phyloP scores from a whole-genome alignment of 83 land plant genomes.

The Picea mariana region DNA sequence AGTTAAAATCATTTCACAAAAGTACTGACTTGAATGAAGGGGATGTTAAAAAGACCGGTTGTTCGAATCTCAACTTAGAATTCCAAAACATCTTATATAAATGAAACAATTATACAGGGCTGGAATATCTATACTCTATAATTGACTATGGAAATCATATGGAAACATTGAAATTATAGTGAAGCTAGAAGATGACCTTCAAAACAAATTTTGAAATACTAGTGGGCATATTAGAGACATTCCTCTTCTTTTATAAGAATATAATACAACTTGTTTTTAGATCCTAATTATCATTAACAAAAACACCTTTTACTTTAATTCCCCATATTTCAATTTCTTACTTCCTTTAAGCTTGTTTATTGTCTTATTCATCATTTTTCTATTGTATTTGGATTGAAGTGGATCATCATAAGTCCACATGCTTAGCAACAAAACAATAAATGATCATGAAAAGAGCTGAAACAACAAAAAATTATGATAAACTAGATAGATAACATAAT shows the following conservation, averaged over 20 bases:
- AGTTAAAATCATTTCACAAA: no score
- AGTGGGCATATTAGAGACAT: no score
- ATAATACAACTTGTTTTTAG: no score
- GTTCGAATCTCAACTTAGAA: background rate
- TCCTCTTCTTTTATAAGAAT: no score
- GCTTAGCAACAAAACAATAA: constrained; percentile 13
- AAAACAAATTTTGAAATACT: no score
- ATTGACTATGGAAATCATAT: no score
- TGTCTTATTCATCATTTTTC: constrained; percentile 83
- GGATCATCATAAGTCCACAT: constrained; percentile 89
- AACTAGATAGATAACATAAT: background rate
- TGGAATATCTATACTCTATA: background rate
- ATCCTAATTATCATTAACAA: no score
- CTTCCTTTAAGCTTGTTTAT: constrained; percentile 89
- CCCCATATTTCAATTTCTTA: constrained; percentile 95
- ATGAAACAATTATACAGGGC: background rate
- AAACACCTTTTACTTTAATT: constrained; percentile 13
- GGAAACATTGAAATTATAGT: no score
- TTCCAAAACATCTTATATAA: no score
- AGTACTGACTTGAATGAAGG: background rate
- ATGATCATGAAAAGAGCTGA: background rate
- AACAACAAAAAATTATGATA: background rate
- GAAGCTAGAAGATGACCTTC: no score
- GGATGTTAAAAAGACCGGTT: background rate
- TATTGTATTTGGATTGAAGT: constrained; percentile 80